These are phyloP conservation scores for Dysphania ambrosioides DNA, from an alignment of 148 eudicot species.

Conservation along the genomic window DNA sequence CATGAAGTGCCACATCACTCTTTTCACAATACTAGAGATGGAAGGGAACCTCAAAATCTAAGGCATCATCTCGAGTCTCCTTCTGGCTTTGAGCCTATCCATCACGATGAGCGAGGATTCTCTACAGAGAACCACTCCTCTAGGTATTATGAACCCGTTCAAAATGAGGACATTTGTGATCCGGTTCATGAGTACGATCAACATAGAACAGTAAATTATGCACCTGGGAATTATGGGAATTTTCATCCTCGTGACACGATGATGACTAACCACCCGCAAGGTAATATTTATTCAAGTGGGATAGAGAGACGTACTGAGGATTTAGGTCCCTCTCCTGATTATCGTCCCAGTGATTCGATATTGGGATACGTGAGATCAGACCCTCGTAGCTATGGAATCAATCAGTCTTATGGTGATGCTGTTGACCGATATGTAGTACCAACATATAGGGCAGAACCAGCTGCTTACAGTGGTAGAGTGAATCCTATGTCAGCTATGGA, in stretches of 20 bases:
- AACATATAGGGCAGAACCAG: constrained; percentile 12
- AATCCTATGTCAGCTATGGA: constrained; percentile 36
- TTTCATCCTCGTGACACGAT: constrained; percentile 20
- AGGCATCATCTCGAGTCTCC: background rate
- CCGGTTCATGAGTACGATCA: constrained; percentile 15
- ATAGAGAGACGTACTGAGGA: constrained; percentile 12
- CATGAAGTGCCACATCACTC: constrained; percentile 24
- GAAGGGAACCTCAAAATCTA: background rate
- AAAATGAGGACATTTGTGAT: constrained; percentile 18
- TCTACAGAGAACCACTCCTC: constrained; percentile 6
- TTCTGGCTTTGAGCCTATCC: background rate
- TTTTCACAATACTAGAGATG: constrained; percentile 17
- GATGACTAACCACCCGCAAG: constrained; percentile 12
- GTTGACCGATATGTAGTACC: constrained; percentile 18
- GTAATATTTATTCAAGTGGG: constrained; percentile 17
- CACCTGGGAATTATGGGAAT: constrained; percentile 10
- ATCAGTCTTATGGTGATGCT: constrained; percentile 17
- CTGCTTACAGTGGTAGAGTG: background rate
- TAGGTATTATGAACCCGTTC: constrained; percentile 13
- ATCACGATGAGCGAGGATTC: background rate
- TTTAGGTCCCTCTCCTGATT: constrained; percentile 3
- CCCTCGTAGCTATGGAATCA: constrained; percentile 15
- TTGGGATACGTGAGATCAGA: constrained; percentile 18
- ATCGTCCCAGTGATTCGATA: constrained; percentile 19
- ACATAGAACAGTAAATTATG: constrained; percentile 1